Evolutionary conservation across 1,284 basidiomycete genomes (phyloP).

Genomic region (Pulveroboletus ridleyi): DNA sequence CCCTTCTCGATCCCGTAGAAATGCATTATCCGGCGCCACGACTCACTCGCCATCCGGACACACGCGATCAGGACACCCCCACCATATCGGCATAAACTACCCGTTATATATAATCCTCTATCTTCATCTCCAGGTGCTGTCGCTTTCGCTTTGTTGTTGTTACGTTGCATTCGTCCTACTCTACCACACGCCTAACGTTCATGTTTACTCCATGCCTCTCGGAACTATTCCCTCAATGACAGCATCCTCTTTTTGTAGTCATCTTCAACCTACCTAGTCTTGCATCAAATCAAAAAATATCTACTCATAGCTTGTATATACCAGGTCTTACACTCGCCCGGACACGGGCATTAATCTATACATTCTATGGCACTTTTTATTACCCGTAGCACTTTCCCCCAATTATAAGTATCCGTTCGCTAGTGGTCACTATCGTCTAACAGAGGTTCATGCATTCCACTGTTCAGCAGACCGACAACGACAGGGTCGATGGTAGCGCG

Average conservation of each 20-base stretch:
- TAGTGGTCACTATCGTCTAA: conserved; percentile 24
- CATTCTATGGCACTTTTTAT: conserved; percentile 33
- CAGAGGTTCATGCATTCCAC: conserved; percentile 38
- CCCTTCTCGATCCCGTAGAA: conserved; percentile 19
- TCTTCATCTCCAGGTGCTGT: conserved; percentile 19
- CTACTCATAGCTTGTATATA: conserved; percentile 37
- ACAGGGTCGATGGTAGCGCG: conserved; percentile 27
- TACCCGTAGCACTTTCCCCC: conserved; percentile 24
- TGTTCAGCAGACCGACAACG: conserved; percentile 31
- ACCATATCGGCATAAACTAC: conserved; percentile 25
- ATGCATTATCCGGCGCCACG: conserved; percentile 21
- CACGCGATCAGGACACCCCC: conserved; percentile 23
- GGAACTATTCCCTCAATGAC: conserved; percentile 27
- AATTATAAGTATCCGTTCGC: conserved; percentile 17
- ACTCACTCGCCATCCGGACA: conserved; percentile 19
- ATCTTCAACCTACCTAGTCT: conserved; percentile 21
- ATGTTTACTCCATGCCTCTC: conserved; percentile 17
- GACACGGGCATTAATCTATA: conserved; percentile 37
- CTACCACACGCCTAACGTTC: conserved; percentile 32
- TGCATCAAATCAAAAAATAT: conserved; percentile 29
- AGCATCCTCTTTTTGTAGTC: conserved; percentile 35
- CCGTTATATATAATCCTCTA: conserved; percentile 16
- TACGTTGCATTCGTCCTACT: conserved; percentile 30
- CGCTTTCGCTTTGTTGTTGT: conserved; percentile 25
- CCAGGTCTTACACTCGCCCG: conserved; percentile 32